Evolutionary conservation across 2,329 filamentous ascomycete species (phyloP), one percentile per base, ranked within the genome.

Genomic region (Blastomyces emzantsi): DNA sequence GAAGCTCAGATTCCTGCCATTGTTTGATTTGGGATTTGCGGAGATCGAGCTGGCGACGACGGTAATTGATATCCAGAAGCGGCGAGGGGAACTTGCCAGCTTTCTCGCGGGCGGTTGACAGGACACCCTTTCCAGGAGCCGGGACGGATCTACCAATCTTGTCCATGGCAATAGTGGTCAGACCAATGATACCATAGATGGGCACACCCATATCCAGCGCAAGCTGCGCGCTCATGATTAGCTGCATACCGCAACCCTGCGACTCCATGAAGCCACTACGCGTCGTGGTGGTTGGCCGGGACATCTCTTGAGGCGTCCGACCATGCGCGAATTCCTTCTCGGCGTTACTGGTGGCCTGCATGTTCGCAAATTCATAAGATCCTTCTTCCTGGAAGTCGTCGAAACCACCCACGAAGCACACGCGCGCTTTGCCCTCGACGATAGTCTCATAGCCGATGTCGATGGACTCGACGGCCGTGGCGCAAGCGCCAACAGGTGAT

Each of bases 381-480:
- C 94, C 95, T 80, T 99, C 94, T 80, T 99, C 94, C 73, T 95
- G 92, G 82, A 99, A 97, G 79, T 99, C 95, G 80, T 99, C 94
- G 73, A 99, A 97, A 70, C 94, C 94, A 85, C 94, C 94, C 65
- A 99, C 95, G 69, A 99, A 89, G 83, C 93, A 97, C 73, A 99
- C 86, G 61, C 92, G 90, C 65, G 95, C 94, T 83, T 99, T 99
- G 79, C 94, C 94, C 77, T 97, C 93, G 72, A 97, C 87, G 74
- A 99, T 99, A 33, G 93, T 97, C 80, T 99, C 94, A 74, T 96
- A 97, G 72, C 94, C 94, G 73, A 96, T 96, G 71, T 99, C 94
- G 62, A 99, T 84, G 3, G 94, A 99, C 80, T 99, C 95, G 56
- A 99, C 92, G 69, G 94, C 90, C 41, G 94, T 99, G 64, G 94